phyloP scores from a whole-genome alignment of 805 yeast species.

The Lachancea kluyveri region DNA sequence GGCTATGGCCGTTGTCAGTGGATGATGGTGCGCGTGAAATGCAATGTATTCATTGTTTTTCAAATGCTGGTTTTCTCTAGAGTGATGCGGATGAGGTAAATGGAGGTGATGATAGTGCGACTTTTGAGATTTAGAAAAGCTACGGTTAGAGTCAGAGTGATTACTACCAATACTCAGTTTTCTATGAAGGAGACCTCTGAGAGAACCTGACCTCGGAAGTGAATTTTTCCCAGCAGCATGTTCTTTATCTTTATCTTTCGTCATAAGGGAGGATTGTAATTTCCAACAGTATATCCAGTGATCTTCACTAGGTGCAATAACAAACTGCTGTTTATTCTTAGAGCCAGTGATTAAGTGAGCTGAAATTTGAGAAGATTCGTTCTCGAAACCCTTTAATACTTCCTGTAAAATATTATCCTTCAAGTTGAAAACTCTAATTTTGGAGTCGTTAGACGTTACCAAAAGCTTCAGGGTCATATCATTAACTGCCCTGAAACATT shows the following conservation, averaged over 20 bases:
- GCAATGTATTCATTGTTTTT: slow-evolving; percentile 60
- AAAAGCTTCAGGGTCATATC: slow-evolving; percentile 39
- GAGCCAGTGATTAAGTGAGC: slow-evolving; percentile 35
- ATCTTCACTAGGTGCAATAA: slow-evolving; percentile 82
- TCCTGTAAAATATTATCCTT: slow-evolving; percentile 50
- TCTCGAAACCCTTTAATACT: slow-evolving; percentile 67
- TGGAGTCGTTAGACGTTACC: slow-evolving; percentile 78
- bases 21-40: slow-evolving; percentile 70
- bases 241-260: slow-evolving; percentile 15
- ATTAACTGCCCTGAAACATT: slow-evolving; percentile 34
- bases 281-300: slow-evolving; percentile 84
- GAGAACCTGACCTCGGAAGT: slow-evolving; percentile 5
- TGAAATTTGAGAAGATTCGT: slow-evolving; percentile 62
- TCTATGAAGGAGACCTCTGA: slow-evolving; percentile 9
- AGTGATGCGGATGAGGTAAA: slow-evolving; percentile 11
- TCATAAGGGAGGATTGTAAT: slow-evolving; percentile 26
- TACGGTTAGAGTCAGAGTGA: slow-evolving; percentile 5
- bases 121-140: slow-evolving; percentile 7
- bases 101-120: slow-evolving; percentile 7
- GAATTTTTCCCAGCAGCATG: slow-evolving; percentile 4
- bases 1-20: slow-evolving; percentile 68
- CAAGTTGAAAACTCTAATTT: slow-evolving; percentile 59
- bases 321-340: slow-evolving; percentile 30
- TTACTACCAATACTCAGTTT: slow-evolving; percentile 6
- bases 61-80: slow-evolving; percentile 12